These are phyloP conservation scores for Paramecium biaurelia DNA, from an alignment of 73 alveolate genomes.

Conservation along the genomic window DNA sequence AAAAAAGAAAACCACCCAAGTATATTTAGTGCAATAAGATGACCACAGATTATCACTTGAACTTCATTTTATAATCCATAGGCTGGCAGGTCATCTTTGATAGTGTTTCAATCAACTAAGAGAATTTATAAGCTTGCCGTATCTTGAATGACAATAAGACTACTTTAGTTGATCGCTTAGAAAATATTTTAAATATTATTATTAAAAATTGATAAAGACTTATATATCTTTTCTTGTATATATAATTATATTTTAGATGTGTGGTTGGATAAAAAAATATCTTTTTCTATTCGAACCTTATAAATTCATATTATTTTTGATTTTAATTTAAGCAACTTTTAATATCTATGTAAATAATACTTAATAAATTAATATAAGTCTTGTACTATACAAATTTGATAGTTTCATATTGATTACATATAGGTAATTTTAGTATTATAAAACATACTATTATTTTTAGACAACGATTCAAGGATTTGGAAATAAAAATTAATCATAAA, in stretches of 20 bases:
- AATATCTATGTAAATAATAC: no score
- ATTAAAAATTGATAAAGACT: background rate
- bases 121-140: background rate
- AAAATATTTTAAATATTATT: background rate
- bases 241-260: no score
- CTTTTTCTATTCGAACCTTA: no score
- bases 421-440: background rate
- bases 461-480: background rate
- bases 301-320: no score
- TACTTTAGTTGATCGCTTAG: conserved; percentile 19
- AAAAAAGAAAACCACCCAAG: conserved; percentile 7
- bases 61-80: background rate
- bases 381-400: no score
- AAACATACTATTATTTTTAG: background rate
- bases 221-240: background rate
- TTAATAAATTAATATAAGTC: no score
- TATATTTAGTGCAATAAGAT: conserved; percentile 3
- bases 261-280: no score
- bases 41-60: conserved; percentile 8
- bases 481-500: conserved; percentile 40
- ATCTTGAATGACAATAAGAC: background rate
- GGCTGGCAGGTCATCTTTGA: conserved; percentile 44
- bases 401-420: background rate
- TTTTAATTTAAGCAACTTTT: background rate
- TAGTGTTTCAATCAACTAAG: background rate